These are phyloP conservation scores for Sarcodon aspratus DNA, from an alignment of 768 basidiomycete species.

Conservation along the genomic window DNA sequence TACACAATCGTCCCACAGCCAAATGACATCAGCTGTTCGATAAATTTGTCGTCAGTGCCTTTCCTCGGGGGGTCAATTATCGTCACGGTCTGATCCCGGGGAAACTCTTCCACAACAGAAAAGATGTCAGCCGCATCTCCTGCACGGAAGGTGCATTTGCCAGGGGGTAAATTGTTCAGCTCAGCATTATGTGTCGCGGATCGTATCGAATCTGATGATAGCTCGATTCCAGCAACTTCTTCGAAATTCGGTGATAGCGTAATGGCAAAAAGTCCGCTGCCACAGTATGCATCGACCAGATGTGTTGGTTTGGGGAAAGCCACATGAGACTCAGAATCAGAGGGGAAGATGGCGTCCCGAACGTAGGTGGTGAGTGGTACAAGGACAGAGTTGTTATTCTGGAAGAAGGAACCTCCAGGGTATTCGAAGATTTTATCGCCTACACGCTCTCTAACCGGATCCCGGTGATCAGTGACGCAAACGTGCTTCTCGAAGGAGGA, in stretches of 20 bases:
- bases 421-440: slow-evolving; percentile 78
- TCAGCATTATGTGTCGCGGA: slow-evolving; percentile 55
- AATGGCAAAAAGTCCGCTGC: slow-evolving; percentile 81
- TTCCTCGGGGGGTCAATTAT: slow-evolving; percentile 91
- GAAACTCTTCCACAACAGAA: slow-evolving; percentile 45
- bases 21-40: slow-evolving; percentile 69
- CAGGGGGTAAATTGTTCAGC: slow-evolving; percentile 45
- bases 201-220: slow-evolving; percentile 60
- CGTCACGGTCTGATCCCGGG: slow-evolving; percentile 51
- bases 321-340: background rate
- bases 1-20: slow-evolving; percentile 65
- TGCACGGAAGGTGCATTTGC: slow-evolving; percentile 54
- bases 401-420: slow-evolving; percentile 95
- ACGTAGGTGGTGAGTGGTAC: slow-evolving; percentile 80
- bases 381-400: slow-evolving; percentile 94
- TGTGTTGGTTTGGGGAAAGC: slow-evolving; percentile 42
- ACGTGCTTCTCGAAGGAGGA: no score
- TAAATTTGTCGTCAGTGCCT: slow-evolving; percentile 76
- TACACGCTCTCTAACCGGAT: slow-evolving; percentile 62
- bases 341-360: slow-evolving; percentile 55
- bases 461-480: slow-evolving; percentile 78
- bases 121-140: slow-evolving; percentile 90
- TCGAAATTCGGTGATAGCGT: slow-evolving; percentile 66
- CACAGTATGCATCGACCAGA: slow-evolving; percentile 93
- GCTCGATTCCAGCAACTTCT: slow-evolving; percentile 81